A percentile compares a stretch with the other conserved stretches of the same genome.
These are phyloP conservation scores for Glebionis coronaria DNA, from an alignment of 129 eudicot species.

Conservation along the genomic window DNA sequence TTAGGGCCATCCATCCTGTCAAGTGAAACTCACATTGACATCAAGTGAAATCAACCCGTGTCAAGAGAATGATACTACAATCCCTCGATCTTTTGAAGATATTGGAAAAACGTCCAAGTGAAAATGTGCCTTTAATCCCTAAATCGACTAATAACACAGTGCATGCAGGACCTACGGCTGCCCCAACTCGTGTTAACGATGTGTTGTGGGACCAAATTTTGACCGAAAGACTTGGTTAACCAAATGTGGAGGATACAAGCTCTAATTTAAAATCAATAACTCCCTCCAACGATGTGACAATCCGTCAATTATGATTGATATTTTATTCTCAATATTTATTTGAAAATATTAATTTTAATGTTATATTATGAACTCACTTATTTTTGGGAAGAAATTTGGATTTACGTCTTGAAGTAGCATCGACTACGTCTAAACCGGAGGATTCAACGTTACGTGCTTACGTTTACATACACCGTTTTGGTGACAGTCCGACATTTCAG, in stretches of 20 bases:
- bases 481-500: too few species aligned
- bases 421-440: too few species aligned
- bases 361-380: too few species aligned
- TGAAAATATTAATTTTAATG: too few species aligned
- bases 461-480: too few species aligned
- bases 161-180: slow-evolving; percentile 35
- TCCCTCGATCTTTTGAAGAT: slow-evolving; percentile 34
- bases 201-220: slow-evolving; percentile 92
- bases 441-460: too few species aligned
- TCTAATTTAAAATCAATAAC: slow-evolving; percentile 49
- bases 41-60: slow-evolving; percentile 48
- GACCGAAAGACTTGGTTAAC: slow-evolving; percentile 81
- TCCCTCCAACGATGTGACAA: too few species aligned
- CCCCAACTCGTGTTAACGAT: slow-evolving; percentile 64
- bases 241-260: slow-evolving; percentile 68
- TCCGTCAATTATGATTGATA: too few species aligned
- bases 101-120: slow-evolving; percentile 34
- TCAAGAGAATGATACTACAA: slow-evolving; percentile 36
- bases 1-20: slow-evolving; percentile 61
- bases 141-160: slow-evolving; percentile 22
- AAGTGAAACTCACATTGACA: slow-evolving; percentile 71
- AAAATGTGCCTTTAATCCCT: slow-evolving; percentile 29
- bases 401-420: too few species aligned
- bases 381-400: too few species aligned
- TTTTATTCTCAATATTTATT: too few species aligned